These are phyloP conservation scores for Strigomonas culicis DNA, from an alignment of 208 protist species.

Conservation along the genomic window DNA sequence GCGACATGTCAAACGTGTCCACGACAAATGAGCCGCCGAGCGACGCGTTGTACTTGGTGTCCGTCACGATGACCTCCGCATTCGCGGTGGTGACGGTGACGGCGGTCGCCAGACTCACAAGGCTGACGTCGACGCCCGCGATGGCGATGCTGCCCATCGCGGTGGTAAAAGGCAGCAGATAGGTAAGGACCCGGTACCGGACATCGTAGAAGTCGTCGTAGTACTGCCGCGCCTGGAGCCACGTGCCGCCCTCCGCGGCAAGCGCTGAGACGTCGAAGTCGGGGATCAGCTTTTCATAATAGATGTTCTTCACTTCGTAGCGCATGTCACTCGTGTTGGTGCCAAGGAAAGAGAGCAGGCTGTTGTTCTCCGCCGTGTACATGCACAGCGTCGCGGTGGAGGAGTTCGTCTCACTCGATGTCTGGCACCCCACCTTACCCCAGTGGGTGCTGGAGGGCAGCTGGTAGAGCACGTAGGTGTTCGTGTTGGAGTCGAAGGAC, in stretches of 20 bases:
- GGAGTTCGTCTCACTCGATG: slow-evolving; percentile 8
- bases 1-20: slow-evolving; percentile 31
- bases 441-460: slow-evolving; percentile 21
- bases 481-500: slow-evolving; percentile 29
- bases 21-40: slow-evolving; percentile 37
- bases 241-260: slow-evolving; percentile 22
- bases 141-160: slow-evolving; percentile 14
- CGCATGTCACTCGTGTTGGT: slow-evolving; percentile 15
- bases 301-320: neutral
- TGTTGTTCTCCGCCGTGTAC: slow-evolving; percentile 9
- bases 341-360: slow-evolving; percentile 6
- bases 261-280: slow-evolving; percentile 15
- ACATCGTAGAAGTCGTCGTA: slow-evolving; percentile 16
- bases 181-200: slow-evolving; percentile 26
- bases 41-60: slow-evolving; percentile 23
- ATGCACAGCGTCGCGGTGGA: slow-evolving; percentile 14
- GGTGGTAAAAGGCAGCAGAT: slow-evolving; percentile 28
- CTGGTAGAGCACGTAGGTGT: slow-evolving; percentile 29
- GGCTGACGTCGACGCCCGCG: slow-evolving; percentile 34
- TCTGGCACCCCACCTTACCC: slow-evolving; percentile 33
- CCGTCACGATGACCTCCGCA: slow-evolving; percentile 36
- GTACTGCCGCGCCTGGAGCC: slow-evolving; percentile 19
- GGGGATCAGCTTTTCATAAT: slow-evolving; percentile 17
- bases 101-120: slow-evolving; percentile 22
- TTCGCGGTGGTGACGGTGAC: slow-evolving; percentile 29